phyloP scores from a whole-genome alignment of 306 rosid species.

The Glycine latifolia region DNA sequence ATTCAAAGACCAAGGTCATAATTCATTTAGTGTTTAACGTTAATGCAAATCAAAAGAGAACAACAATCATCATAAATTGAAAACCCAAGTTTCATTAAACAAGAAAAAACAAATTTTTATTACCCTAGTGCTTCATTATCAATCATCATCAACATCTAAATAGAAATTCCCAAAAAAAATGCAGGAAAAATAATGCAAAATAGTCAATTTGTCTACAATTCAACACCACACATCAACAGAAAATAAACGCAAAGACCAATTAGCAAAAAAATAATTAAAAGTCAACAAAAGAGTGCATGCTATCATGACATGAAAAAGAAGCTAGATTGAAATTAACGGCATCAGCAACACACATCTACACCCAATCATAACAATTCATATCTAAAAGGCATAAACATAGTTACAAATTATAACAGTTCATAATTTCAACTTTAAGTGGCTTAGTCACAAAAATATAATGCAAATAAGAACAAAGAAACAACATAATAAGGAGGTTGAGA shows the following conservation, averaged over 20 bases:
- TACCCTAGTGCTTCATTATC: constrained; percentile 29
- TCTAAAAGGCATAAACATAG: no score
- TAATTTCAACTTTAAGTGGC: no score
- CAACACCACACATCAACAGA: constrained; percentile 24
- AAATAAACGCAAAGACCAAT: constrained; percentile 36
- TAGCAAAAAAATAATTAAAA: constrained; percentile 43
- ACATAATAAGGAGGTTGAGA: no score
- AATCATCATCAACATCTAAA: constrained; percentile 26
- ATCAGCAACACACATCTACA: constrained; percentile 39
- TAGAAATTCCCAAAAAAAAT: constrained; percentile 38
- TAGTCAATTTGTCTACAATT: constrained; percentile 21
- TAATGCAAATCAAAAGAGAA: no score
- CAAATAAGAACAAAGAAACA: no score
- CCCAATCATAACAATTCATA: constrained; percentile 17
- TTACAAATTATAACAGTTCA: no score
- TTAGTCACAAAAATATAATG: no score
- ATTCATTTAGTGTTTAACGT: no score
- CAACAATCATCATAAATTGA: background rate
- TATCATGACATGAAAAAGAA: constrained; percentile 46
- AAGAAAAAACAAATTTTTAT: no score
- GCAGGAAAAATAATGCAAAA: constrained; percentile 8
- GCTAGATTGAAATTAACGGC: constrained; percentile 43
- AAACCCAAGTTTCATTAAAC: constrained; percentile 14
- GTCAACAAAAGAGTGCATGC: constrained; percentile 36
- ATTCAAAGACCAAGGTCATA: no score